These are phyloP conservation scores for Triticum turgidum DNA, from an alignment of 176 grass and related monocot species.

Conservation along the genomic window DNA sequence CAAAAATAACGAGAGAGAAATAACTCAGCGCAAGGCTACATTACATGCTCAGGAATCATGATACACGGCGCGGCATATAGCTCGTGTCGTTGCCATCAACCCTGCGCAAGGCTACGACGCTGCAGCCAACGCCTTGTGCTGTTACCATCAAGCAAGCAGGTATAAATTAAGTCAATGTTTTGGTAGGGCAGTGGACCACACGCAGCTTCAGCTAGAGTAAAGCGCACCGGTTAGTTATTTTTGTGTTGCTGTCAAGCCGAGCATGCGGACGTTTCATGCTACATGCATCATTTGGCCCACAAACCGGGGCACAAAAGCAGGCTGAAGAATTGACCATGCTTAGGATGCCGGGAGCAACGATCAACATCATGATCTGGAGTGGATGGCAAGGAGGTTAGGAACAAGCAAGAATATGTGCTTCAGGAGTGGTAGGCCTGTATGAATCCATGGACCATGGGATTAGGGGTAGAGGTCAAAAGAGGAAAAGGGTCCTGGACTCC, in stretches of 20 bases:
- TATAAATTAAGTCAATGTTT: constrained; percentile 1
- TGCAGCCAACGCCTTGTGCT: not conserved
- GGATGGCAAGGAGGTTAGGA: constrained; percentile 34
- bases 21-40: too few relatives aligned
- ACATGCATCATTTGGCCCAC: constrained; percentile 43
- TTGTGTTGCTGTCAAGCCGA: constrained; percentile 11
- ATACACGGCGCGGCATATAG: not conserved
- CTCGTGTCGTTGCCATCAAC: not conserved
- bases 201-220: constrained; percentile 11
- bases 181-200: not conserved
- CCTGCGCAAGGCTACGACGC: not conserved
- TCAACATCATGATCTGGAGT: constrained; percentile 22
- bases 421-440: not conserved
- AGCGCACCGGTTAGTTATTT: not conserved
- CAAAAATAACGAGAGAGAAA: too few relatives aligned
- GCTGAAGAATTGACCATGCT: constrained; percentile 23
- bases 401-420: not conserved
- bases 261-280: constrained; percentile 27
- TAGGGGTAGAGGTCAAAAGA: not conserved
- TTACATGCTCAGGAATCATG: too few relatives aligned
- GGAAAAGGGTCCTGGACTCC: not conserved
- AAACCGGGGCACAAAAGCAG: constrained; percentile 23
- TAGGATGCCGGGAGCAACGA: not conserved
- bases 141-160: constrained; percentile 2
- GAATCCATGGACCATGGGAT: not conserved